Percentiles rank a stretch among this genome's conserved stretches.
phyloP scores from a whole-genome alignment of 108 stramenopile species.

The Nannochloropsis oceanica region DNA sequence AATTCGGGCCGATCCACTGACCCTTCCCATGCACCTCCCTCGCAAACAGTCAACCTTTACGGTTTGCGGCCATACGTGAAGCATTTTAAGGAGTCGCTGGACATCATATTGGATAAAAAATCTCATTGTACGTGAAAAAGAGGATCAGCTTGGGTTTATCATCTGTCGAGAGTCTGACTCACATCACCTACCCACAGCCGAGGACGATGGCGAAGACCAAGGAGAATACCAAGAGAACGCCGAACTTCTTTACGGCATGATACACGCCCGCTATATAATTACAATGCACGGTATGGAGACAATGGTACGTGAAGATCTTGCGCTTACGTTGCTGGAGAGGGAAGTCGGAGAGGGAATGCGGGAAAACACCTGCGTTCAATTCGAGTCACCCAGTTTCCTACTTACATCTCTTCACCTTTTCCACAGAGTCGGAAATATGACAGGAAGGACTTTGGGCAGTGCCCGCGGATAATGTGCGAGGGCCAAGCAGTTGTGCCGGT shows the following conservation, averaged over 20 bases:
- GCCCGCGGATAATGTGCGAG: constrained; percentile 69
- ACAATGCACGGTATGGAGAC: constrained; percentile 77
- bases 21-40: neutral
- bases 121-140: neutral
- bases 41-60: constrained; percentile 59
- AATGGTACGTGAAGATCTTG: constrained; percentile 37
- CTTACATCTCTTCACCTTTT: neutral
- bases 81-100: constrained; percentile 71
- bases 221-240: neutral
- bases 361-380: neutral
- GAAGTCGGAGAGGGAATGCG: neutral
- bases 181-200: neutral
- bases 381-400: neutral
- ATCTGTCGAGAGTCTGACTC: neutral
- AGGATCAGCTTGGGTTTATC: neutral
- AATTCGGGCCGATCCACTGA: neutral
- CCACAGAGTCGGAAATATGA: constrained; percentile 49
- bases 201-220: neutral
- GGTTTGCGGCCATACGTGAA: constrained; percentile 64
- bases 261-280: constrained; percentile 82
- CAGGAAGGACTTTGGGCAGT: constrained; percentile 71
- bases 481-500: constrained; percentile 71
- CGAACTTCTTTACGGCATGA: constrained; percentile 62
- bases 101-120: constrained; percentile 66
- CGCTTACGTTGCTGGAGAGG: neutral